Evolutionary conservation across 1,284 basidiomycete genomes (phyloP).

Genomic region (Athelia sp.): DNA sequence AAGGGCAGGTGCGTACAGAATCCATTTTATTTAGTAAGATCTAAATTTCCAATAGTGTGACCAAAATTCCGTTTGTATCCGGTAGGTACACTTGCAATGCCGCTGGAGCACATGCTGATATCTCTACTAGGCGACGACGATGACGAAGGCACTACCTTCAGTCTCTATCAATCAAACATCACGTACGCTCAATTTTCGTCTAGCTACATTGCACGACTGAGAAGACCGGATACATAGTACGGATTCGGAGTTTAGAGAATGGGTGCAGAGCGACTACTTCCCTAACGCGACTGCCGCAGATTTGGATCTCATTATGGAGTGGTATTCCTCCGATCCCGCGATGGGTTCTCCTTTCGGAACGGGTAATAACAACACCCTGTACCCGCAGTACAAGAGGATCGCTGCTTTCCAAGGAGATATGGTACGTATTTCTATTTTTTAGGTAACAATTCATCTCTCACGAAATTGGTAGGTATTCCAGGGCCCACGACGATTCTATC

Average conservation of each 20-base stretch:
- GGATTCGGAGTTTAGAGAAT: conserved; percentile 8
- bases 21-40: conserved; percentile 18
- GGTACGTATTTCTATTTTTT: neutral
- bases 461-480: conserved; percentile 14
- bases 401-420: conserved; percentile 21
- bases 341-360: conserved; percentile 20
- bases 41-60: conserved; percentile 17
- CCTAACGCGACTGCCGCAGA: conserved; percentile 6
- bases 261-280: conserved; percentile 15
- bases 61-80: conserved; percentile 25
- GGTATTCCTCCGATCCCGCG: conserved; percentile 20
- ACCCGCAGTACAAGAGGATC: conserved; percentile 22
- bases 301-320: conserved; percentile 9
- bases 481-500: conserved; percentile 16
- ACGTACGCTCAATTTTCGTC: conserved; percentile 21
- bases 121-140: conserved; percentile 23
- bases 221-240: conserved; percentile 9
- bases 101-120: neutral
- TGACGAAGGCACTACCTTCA: conserved; percentile 28
- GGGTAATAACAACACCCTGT: conserved; percentile 11
- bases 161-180: conserved; percentile 19
- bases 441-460: too few relatives aligned
- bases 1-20: conserved; percentile 21
- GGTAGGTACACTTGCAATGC: conserved; percentile 9
- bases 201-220: too few relatives aligned